Percentiles rank a stretch among this genome's conserved stretches.
phyloP scores from a whole-genome alignment of 2,329 filamentous ascomycete species.

The Gnomoniopsis sp. region DNA sequence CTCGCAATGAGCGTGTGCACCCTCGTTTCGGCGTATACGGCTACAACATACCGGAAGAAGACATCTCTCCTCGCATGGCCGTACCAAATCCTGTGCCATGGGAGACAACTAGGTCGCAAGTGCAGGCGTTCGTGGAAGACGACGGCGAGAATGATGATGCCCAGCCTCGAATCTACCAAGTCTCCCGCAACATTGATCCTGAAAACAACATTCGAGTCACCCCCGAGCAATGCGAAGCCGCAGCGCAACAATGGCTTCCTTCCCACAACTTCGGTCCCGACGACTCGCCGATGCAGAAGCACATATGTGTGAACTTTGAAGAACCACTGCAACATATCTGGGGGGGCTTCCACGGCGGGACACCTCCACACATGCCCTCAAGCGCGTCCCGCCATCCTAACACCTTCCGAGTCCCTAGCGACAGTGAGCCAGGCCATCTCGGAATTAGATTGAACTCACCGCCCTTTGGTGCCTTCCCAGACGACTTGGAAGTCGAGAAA shows the following conservation, averaged over 20 bases:
- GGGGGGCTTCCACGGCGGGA: not conserved
- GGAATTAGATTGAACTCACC: not conserved
- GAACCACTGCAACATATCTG: not conserved
- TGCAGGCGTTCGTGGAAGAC: not conserved
- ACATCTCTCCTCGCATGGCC: constrained; percentile 10
- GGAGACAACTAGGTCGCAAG: not conserved
- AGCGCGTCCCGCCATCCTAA: not conserved
- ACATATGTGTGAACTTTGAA: not conserved
- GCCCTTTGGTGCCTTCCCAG: not conserved
- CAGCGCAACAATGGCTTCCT: not conserved
- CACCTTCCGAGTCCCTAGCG: not conserved
- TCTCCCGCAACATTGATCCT: not conserved
- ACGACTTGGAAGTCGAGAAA: not conserved
- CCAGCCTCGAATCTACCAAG: not conserved
- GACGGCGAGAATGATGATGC: not conserved
- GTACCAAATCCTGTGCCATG: not conserved
- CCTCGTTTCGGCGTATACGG: not conserved
- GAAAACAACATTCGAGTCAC: not conserved
- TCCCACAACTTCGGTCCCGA: not conserved
- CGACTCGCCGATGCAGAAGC: not conserved
- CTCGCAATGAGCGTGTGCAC: not conserved
- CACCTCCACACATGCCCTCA: not conserved
- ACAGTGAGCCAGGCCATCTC: not conserved
- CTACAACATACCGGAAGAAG: not conserved
- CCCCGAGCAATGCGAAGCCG: not conserved